Evolutionary conservation across 352 stramenopile species (phyloP), one percentile per base, ranked within the genome.

Genomic region (Chrysophaeum taylorii): DNA sequence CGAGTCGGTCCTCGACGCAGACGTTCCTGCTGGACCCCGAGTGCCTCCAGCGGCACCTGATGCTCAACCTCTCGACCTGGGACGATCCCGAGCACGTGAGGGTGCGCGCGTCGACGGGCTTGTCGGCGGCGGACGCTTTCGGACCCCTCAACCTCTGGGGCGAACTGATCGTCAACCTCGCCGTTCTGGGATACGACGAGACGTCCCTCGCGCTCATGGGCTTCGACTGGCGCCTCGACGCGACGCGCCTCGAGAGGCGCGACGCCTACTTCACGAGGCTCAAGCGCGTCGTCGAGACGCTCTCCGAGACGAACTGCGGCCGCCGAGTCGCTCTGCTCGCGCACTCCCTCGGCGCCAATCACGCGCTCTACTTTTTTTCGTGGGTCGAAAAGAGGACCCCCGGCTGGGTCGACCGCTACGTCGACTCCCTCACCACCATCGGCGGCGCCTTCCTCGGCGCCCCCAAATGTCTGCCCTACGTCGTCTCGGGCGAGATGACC

Each of bases 401-500:
- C 9, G 81, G 85, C n/a, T 98, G 93, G 93, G 87, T 96, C 2
- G 89, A 96, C 50, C 79, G 88, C 37, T 84, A 97, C 78, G 69
- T 97, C 23, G 87, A 94, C 64, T 69, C 86, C 0, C 93, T 94
- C 39, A 82, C 95, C 35, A 96, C 95, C 74, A 95, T 98, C 64
- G 92, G 91, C n/a, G 92, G 93, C 0, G 81, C 93, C 29, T 88
- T 92, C 5, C 78, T 97, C 35, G 93, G 93, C n/a, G 85, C 86
- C 4, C 78, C 90, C 38, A 98, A 98, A 81, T 85, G 86, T 0
- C 86, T 94, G 27, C 77, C 89, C 69, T 87, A 91, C 25, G 69
- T 97, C 36, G 80, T 96, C 50, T 96, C 89, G 0, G 93, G 93
- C 2, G 92, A 98, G 79, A 96, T 97, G 84, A 94, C 94, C 70